phyloP scores from a whole-genome alignment of 2,329 filamentous ascomycete genomes.

The Aspergillus texensis region DNA sequence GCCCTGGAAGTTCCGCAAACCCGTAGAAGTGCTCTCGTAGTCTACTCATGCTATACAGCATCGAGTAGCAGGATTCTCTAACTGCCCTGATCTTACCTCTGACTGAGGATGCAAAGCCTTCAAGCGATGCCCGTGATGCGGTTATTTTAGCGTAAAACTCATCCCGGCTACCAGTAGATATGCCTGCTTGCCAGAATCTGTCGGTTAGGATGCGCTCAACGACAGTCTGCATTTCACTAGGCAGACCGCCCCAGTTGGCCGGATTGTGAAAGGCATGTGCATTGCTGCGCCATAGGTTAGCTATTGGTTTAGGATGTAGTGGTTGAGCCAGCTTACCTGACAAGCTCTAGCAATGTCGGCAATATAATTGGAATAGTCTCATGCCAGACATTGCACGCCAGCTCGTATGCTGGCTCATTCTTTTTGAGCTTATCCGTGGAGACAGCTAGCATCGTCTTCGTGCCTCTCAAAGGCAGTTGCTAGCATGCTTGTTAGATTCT shows the following conservation, averaged over 20 bases:
- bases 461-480: conserved; percentile 78
- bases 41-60: conserved; percentile 89
- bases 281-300: conserved; percentile 57
- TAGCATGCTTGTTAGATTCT: conserved; percentile 35
- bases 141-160: conserved; percentile 94
- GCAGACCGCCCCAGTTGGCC: conserved; percentile 77
- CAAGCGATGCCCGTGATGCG: conserved; percentile 83
- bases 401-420: conserved; percentile 70
- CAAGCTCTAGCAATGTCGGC: conserved; percentile 80
- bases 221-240: conserved; percentile 73
- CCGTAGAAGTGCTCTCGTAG: conserved; percentile 88
- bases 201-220: conserved; percentile 86
- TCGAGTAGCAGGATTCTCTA: conserved; percentile 89
- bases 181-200: conserved; percentile 97
- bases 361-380: conserved; percentile 79
- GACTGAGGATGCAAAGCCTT: conserved; percentile 92
- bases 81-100: conserved; percentile 86
- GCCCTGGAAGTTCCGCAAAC: conserved; percentile 78
- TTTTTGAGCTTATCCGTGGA: conserved; percentile 88
- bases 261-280: conserved; percentile 91
- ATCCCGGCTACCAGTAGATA: conserved; percentile 91
- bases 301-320: neutral
- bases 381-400: conserved; percentile 81
- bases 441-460: conserved; percentile 88
- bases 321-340: conserved; percentile 57